Conservation (phyloP, 2,329 filamentous ascomycete species). For the Colletotrichum echinochloae region DNA sequence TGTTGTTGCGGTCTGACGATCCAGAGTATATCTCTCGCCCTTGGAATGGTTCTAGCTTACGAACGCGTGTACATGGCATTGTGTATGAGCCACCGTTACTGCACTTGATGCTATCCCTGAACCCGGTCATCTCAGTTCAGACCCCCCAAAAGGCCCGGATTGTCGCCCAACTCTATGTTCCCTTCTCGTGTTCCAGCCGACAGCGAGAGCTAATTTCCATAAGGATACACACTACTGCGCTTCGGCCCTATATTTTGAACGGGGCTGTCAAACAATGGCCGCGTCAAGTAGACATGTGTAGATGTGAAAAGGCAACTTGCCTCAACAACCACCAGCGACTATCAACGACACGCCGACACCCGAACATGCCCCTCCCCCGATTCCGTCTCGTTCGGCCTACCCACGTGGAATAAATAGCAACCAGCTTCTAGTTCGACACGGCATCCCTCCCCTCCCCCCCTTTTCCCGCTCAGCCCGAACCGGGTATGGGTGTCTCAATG, state of each 20-base stretch:
- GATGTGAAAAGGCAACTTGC: too few relatives aligned
- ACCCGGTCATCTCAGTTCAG: conserved; percentile 13
- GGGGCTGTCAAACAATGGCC: conserved; percentile 2
- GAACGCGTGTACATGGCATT: background rate
- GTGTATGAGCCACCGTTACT: background rate
- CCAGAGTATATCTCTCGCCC: background rate
- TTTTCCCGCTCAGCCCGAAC: background rate
- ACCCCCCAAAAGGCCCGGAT: too few relatives aligned
- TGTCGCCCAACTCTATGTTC: background rate
- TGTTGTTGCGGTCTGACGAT: conserved; percentile 1
- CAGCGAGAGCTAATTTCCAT: background rate
- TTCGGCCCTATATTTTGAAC: conserved; percentile 9
- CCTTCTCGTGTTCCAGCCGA: conserved; percentile 9
- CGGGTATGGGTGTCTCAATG: conserved; percentile 20
- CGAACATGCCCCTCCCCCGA: too few relatives aligned
- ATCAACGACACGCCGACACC: too few relatives aligned
- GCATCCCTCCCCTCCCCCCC: too few relatives aligned
- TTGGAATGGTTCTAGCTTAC: background rate
- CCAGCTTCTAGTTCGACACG: background rate
- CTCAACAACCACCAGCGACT: too few relatives aligned
- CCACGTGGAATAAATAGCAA: background rate
- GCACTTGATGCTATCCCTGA: background rate
- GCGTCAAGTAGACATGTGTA: conserved; percentile 8
- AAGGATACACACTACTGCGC: too few relatives aligned
- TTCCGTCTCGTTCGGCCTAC: background rate